phyloP scores from a whole-genome alignment of 495 filamentous ascomycete species.

The Neurospora pannonica region DNA sequence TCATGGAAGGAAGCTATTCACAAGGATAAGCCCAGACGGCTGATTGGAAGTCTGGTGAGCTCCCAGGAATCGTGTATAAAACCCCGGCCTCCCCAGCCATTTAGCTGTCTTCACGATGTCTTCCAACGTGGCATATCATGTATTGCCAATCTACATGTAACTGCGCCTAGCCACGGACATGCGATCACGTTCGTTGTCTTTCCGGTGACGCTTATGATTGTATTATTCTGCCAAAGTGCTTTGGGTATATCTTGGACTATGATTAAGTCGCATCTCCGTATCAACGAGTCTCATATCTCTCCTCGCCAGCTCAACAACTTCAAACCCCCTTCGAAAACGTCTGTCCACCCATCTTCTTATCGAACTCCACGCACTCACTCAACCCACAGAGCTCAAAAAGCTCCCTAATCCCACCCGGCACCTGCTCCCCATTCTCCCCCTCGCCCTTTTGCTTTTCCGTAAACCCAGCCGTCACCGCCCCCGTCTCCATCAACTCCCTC shows the following conservation, averaged over 20 bases:
- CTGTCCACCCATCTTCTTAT: conserved; percentile 19
- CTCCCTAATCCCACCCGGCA: conserved; percentile 54
- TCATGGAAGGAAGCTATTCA: too few relatives aligned
- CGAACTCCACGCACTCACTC: conserved; percentile 31
- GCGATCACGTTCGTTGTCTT: background rate
- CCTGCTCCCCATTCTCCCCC: conserved; percentile 6
- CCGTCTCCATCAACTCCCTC: conserved; percentile 38
- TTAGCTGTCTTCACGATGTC: too few relatives aligned
- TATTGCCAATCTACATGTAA: background rate
- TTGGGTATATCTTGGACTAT: background rate
- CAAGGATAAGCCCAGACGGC: too few relatives aligned
- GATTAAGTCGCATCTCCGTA: background rate
- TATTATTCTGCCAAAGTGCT: background rate
- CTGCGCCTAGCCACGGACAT: background rate
- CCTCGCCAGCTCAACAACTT: conserved; percentile 2
- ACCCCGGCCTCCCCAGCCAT: too few relatives aligned
- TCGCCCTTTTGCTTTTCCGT: conserved; percentile 20
- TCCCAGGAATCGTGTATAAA: too few relatives aligned
- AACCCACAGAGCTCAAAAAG: conserved; percentile 48
- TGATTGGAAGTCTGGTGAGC: too few relatives aligned
- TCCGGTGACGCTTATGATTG: too few relatives aligned
- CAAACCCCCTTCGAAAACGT: conserved; percentile 16
- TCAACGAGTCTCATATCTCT: background rate
- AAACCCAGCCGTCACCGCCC: conserved; percentile 18
- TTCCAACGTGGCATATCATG: too few relatives aligned